Percentiles rank a stretch among this genome's conserved stretches.
Conservation (phyloP, 73 alveolate species). For the Blepharisma japonicum region DNA sequence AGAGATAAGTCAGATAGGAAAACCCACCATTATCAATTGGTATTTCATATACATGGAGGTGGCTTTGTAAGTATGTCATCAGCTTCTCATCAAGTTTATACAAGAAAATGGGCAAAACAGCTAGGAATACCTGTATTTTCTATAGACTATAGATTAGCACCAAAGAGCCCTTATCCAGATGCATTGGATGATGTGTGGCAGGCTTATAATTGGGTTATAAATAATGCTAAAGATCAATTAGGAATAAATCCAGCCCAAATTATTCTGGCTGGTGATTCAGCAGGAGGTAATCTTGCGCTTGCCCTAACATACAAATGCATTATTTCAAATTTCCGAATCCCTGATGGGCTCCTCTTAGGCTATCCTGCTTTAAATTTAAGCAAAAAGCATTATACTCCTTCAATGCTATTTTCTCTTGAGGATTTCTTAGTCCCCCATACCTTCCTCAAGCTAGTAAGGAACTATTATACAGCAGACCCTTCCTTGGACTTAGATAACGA, state of each 20-base stretch:
- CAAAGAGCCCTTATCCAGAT: conserved; percentile 70
- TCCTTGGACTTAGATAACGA: conserved; percentile 46
- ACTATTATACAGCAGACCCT: conserved; percentile 66
- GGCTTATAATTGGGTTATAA: conserved; percentile 75
- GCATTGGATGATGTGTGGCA: conserved; percentile 81
- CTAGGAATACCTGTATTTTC: conserved; percentile 61
- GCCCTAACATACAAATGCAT: conserved; percentile 73
- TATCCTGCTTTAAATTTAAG: conserved; percentile 83
- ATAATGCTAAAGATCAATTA: conserved; percentile 59
- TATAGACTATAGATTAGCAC: conserved; percentile 77
- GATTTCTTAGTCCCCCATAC: conserved; percentile 74
- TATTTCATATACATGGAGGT: conserved; percentile 95
- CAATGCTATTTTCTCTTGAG: conserved; percentile 61
- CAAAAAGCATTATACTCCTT: conserved; percentile 59
- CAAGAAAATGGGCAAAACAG: conserved; percentile 88
- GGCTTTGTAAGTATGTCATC: conserved; percentile 93
- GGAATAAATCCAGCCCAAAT: conserved; percentile 78
- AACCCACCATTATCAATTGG: background rate
- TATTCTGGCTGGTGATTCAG: conserved; percentile 96
- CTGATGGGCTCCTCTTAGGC: conserved; percentile 78
- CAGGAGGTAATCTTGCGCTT: conserved; percentile 96
- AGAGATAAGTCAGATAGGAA: too few relatives aligned
- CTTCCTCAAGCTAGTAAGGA: conserved; percentile 69
- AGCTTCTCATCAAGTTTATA: conserved; percentile 82
- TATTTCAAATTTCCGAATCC: conserved; percentile 70